A percentile compares a stretch with the other conserved stretches of the same genome.
phyloP scores from a whole-genome alignment of 192 early-diverging fungal species.

The Irineochytrium annulatum region DNA sequence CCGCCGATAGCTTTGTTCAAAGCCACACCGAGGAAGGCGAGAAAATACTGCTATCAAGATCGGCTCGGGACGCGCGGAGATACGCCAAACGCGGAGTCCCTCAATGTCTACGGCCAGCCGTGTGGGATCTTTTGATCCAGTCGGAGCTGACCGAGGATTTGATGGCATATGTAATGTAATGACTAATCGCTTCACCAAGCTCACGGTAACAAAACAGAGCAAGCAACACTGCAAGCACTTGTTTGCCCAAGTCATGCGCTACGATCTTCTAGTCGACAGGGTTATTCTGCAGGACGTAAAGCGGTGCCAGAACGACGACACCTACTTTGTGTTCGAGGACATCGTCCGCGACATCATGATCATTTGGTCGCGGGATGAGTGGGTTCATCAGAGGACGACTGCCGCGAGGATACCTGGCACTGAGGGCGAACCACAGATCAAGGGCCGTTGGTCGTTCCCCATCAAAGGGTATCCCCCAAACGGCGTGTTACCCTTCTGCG shows the following conservation, averaged over 20 bases:
- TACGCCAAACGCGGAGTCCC: constrained; percentile 44
- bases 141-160: constrained; percentile 34
- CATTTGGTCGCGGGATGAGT: constrained; percentile 48
- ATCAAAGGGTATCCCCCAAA: constrained; percentile 38
- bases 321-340: constrained; percentile 60
- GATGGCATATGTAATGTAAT: constrained; percentile 17
- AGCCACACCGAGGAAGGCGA: constrained; percentile 18
- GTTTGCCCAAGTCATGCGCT: constrained; percentile 24
- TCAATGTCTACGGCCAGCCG: constrained; percentile 22
- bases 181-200: neutral
- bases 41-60: constrained; percentile 11
- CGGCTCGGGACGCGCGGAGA: constrained; percentile 9
- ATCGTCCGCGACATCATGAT: constrained; percentile 39
- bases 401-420: neutral
- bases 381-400: constrained; percentile 32
- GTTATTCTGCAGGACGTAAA: constrained; percentile 41
- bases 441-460: constrained; percentile 10
- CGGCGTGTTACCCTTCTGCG: constrained; percentile 49
- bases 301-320: constrained; percentile 50
- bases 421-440: neutral
- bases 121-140: constrained; percentile 47
- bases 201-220: constrained; percentile 24
- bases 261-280: constrained; percentile 44
- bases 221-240: constrained; percentile 27
- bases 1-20: constrained; percentile 23